A percentile compares a stretch with the other conserved stretches of the same genome.
phyloP scores from a whole-genome alignment of 495 filamentous ascomycete genomes.

The Friedmanniomyces endolithicus region DNA sequence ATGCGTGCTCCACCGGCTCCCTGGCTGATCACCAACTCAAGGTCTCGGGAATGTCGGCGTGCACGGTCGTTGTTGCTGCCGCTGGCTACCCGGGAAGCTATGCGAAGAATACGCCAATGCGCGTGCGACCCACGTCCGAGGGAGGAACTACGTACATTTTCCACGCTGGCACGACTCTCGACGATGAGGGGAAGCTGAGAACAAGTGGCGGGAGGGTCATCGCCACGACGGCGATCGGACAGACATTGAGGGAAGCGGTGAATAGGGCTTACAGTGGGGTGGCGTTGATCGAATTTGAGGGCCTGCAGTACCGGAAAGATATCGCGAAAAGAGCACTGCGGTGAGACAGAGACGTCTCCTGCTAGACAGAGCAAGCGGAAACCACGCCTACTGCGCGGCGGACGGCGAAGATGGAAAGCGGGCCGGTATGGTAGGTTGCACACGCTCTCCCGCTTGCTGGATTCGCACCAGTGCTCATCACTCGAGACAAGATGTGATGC shows the following conservation, averaged over 20 bases:
- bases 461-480: too few relatives aligned
- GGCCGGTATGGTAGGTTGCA: too few relatives aligned
- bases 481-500: too few relatives aligned
- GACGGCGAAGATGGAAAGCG: too few relatives aligned
- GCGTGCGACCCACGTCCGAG: slow-evolving; percentile 34
- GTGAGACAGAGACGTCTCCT: background rate
- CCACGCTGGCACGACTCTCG: slow-evolving; percentile 75
- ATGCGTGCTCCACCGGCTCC: slow-evolving; percentile 66
- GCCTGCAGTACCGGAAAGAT: slow-evolving; percentile 86
- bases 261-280: slow-evolving; percentile 73
- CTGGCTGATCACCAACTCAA: slow-evolving; percentile 59
- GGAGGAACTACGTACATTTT: slow-evolving; percentile 51
- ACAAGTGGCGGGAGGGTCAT: slow-evolving; percentile 86
- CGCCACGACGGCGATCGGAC: slow-evolving; percentile 66
- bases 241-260: slow-evolving; percentile 66
- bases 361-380: too few relatives aligned
- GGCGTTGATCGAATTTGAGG: slow-evolving; percentile 65
- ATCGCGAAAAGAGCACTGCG: slow-evolving; percentile 47
- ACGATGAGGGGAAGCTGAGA: slow-evolving; percentile 45
- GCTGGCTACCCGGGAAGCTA: slow-evolving; percentile 92
- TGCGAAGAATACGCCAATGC: slow-evolving; percentile 68
- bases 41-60: slow-evolving; percentile 55
- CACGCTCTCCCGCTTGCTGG: too few relatives aligned
- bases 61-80: slow-evolving; percentile 86
- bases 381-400: too few relatives aligned